Conservation (phyloP, 176 grass and related monocot species). For the Stipa capillata region DNA sequence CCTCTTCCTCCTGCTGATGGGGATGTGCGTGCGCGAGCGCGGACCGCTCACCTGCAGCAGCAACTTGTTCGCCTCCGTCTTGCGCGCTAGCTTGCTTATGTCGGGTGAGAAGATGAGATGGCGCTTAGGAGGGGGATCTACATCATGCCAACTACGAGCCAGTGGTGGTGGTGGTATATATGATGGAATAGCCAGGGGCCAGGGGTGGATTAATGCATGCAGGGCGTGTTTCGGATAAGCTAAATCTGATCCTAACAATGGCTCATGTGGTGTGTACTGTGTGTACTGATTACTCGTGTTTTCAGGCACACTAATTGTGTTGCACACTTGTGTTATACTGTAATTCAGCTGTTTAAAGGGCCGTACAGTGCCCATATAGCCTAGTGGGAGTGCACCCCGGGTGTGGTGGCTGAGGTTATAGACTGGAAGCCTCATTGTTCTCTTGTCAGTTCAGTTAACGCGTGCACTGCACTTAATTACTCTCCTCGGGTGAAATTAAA, state of each 20-base stretch:
- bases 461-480: too few relatives aligned
- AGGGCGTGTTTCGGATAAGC: neutral
- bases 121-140: conserved; percentile 22
- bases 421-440: too few relatives aligned
- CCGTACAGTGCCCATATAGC: too few relatives aligned
- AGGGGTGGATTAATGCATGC: neutral
- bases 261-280: too few relatives aligned
- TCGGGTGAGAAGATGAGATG: neutral
- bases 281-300: neutral
- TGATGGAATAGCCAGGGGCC: neutral
- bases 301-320: neutral
- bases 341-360: too few relatives aligned
- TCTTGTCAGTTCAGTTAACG: too few relatives aligned
- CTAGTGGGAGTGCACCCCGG: too few relatives aligned
- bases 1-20: neutral
- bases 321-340: too few relatives aligned
- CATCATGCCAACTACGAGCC: conserved; percentile 32
- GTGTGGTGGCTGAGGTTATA: too few relatives aligned
- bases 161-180: neutral
- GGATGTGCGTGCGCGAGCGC: neutral
- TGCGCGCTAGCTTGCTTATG: neutral
- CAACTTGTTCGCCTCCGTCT: neutral
- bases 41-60: conserved; percentile 23
- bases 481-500: too few relatives aligned
- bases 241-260: neutral